phyloP scores from a whole-genome alignment of 2,329 filamentous ascomycete genomes.

The Chaetomium globosum region DNA sequence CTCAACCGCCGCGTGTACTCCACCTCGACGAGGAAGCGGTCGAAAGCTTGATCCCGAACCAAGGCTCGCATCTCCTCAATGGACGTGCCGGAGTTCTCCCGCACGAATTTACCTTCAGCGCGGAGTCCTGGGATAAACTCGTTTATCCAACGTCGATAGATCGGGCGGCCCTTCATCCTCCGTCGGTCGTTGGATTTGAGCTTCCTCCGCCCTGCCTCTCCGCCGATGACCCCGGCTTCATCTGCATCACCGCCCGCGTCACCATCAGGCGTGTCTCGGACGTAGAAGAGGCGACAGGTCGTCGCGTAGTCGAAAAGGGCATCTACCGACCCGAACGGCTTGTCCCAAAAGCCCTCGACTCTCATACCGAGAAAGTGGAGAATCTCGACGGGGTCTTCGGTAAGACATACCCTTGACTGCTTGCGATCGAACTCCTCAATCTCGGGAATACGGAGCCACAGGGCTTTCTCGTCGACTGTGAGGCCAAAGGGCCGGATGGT shows the following conservation, averaged over 20 bases:
- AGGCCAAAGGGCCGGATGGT: constrained; percentile 67
- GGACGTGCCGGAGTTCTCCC: constrained; percentile 5
- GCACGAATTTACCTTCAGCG: constrained; percentile 43
- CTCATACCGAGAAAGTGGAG: constrained; percentile 67
- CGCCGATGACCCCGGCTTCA: constrained; percentile 29
- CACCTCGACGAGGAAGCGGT: constrained; percentile 47
- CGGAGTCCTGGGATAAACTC: constrained; percentile 62
- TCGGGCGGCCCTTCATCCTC: constrained; percentile 56
- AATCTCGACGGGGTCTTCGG: constrained; percentile 56
- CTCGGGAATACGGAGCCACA: constrained; percentile 68
- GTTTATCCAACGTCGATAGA: constrained; percentile 64
- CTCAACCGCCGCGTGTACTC: constrained; percentile 51
- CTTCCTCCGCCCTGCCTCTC: constrained; percentile 42
- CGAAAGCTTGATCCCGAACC: constrained; percentile 58
- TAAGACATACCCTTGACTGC: constrained; percentile 62
- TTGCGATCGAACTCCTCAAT: constrained; percentile 64
- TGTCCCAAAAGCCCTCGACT: constrained; percentile 50
- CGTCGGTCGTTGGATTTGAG: constrained; percentile 60
- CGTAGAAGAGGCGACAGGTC: constrained; percentile 61
- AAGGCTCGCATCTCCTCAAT: constrained; percentile 44
- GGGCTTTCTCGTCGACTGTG: constrained; percentile 62
- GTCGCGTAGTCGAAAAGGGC: constrained; percentile 66
- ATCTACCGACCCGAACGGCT: constrained; percentile 57
- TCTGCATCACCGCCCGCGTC: constrained; percentile 36
- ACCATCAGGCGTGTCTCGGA: constrained; percentile 32